Base-by-base conservation (phyloP, 1,139 yeast species). In the Debaryomycetaceae sp. region DNA sequence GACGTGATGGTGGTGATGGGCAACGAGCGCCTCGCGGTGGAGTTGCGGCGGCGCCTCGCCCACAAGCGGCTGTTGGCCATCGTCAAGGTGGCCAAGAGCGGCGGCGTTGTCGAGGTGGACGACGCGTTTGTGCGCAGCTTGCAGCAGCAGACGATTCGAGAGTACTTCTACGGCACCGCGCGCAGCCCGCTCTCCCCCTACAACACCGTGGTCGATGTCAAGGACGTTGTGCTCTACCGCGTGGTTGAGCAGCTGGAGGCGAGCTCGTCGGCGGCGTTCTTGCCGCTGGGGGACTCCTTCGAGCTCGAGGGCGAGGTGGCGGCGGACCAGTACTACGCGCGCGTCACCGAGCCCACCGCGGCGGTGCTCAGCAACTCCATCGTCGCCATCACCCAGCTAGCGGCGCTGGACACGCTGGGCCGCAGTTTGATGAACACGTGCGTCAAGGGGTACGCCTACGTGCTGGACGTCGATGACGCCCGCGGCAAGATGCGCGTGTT, bases 121-220 rank as follows among this genome's bases (percentile, higher is more conserved):
- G 93, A 82, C 30, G 61, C 75, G 12, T 85, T 65, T 49, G 64
- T 71, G 29, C 69, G 97, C 47, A 75, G 80, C 28, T 39, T 71
- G 17, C 97, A 91, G 52, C 84, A 88, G 45, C 72, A 75, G 31
- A 65, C 82, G 4, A 85, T 91, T 34, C 78, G 78, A 48, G 94
- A 88, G 48, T 93, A 91, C 53, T 93, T 93, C 48, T 86, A 93
- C 49, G 98, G 98, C 2, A 74, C 75, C 11, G 60, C 64, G 25
- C 69, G 69, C 32, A 74, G 77, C 6, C 76, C 81, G 4, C 64
- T 93, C 32, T 83, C 94, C 4, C 98, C 99, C 1, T 66, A 65
- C 46, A 68, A 65, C 38, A 66, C 71, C 2, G 73, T 65, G 25
- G 57, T 67, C 27, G 68, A 61, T 34, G 42, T 53, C 10, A 49